Evolutionary conservation across 495 filamentous ascomycete species (phyloP).

Genomic region (Penicillium argentinense): DNA sequence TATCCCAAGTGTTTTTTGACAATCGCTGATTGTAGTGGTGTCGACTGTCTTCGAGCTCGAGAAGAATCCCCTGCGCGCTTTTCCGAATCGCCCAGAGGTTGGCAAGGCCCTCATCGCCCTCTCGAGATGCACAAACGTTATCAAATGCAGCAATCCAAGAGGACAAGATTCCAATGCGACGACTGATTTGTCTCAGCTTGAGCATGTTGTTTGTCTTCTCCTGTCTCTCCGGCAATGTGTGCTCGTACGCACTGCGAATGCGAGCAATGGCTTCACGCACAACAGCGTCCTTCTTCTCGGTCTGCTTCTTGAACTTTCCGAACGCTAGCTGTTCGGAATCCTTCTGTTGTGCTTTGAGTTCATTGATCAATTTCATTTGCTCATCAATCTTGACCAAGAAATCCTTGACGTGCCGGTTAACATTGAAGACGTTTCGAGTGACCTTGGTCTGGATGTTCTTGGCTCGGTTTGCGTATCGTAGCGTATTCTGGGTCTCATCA

Average conservation of each 20-base stretch:
- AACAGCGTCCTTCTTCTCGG: conserved; percentile 74
- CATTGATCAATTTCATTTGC: conserved; percentile 89
- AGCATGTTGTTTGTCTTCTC: conserved; percentile 80
- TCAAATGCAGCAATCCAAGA: conserved; percentile 96
- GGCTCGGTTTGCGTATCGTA: conserved; percentile 95
- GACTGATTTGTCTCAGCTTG: conserved; percentile 78
- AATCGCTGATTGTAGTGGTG: conserved; percentile 86
- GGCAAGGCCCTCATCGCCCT: conserved; percentile 62
- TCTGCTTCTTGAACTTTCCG: conserved; percentile 84
- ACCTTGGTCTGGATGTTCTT: conserved; percentile 99
- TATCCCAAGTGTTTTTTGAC: conserved; percentile 79
- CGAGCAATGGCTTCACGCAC: conserved; percentile 80
- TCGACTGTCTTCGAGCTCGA: conserved; percentile 84
- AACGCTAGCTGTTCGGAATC: conserved; percentile 86
- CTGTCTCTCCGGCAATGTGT: conserved; percentile 73
- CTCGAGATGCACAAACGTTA: conserved; percentile 67
- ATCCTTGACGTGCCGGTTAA: conserved; percentile 98
- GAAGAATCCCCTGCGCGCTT: conserved; percentile 79
- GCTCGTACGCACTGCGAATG: conserved; percentile 80
- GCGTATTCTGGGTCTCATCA: conserved; percentile 97
- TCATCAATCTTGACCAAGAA: conserved; percentile 97
- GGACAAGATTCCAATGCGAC: conserved; percentile 77
- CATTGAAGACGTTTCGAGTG: conserved; percentile 97
- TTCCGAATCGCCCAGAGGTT: conserved; percentile 77
- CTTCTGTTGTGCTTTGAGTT: conserved; percentile 88